phyloP scores from a whole-genome alignment of 2,329 filamentous ascomycete species.

The Exophiala sideris region DNA sequence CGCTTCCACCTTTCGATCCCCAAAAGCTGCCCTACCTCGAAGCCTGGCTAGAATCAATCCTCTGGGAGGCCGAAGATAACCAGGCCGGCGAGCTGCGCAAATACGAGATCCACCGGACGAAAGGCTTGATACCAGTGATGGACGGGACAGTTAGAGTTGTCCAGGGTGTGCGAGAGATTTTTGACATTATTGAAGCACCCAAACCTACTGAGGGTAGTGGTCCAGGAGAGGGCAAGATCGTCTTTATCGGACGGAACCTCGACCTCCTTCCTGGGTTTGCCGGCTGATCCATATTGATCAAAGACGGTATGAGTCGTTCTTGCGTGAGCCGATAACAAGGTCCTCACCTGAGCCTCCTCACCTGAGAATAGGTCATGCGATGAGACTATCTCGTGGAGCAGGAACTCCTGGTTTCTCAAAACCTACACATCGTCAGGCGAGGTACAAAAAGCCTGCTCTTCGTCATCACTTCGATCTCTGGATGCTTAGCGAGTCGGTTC shows the following conservation, averaged over 20 bases:
- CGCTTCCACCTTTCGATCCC: conserved; percentile 58
- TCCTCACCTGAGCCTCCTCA: not conserved
- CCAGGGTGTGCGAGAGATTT: conserved; percentile 89
- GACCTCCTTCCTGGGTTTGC: conserved; percentile 25
- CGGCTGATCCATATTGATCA: not conserved
- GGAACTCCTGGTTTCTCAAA: too few relatives aligned
- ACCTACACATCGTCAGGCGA: too few relatives aligned
- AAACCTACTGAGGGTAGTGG: conserved; percentile 28
- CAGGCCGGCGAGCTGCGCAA: conserved; percentile 27
- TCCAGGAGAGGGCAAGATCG: conserved; percentile 39
- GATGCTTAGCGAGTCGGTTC: too few relatives aligned
- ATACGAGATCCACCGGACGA: conserved; percentile 84
- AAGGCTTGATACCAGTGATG: conserved; percentile 68
- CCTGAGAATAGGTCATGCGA: not conserved
- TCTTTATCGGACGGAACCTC: conserved; percentile 46
- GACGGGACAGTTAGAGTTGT: conserved; percentile 70
- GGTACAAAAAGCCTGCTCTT: too few relatives aligned
- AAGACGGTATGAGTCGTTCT: not conserved
- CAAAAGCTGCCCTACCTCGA: conserved; percentile 65
- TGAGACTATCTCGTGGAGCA: too few relatives aligned
- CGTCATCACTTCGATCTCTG: too few relatives aligned
- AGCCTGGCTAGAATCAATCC: conserved; percentile 72
- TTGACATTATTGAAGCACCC: conserved; percentile 72
- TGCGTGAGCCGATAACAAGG: too few relatives aligned
- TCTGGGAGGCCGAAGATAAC: conserved; percentile 64